A percentile compares a stretch with the other conserved stretches of the same genome.
phyloP scores from a whole-genome alignment of 2,329 filamentous ascomycete genomes.

The Delphinella strobiligena region DNA sequence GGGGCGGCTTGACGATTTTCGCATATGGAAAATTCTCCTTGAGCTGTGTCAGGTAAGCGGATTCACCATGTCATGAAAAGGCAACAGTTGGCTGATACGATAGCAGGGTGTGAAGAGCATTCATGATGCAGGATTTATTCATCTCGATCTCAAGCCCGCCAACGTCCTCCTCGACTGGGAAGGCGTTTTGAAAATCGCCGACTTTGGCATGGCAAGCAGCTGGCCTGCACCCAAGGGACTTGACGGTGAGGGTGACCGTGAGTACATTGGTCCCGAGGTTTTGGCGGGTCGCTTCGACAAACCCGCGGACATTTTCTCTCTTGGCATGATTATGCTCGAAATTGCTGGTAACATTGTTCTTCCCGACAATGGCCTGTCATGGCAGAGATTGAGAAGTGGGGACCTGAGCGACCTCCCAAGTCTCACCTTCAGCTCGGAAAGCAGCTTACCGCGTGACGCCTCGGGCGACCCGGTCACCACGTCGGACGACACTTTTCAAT shows the following conservation, averaged over 20 bases:
- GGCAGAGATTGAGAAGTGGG: slow-evolving; percentile 79
- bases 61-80: too few relatives aligned
- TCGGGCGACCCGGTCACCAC: slow-evolving; percentile 48
- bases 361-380: slow-evolving; percentile 82
- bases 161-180: slow-evolving; percentile 75
- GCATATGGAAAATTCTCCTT: slow-evolving; percentile 95
- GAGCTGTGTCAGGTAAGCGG: slow-evolving; percentile 72
- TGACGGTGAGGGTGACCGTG: slow-evolving; percentile 86
- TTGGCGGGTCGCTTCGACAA: slow-evolving; percentile 78
- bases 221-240: slow-evolving; percentile 68
- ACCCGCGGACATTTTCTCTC: slow-evolving; percentile 83
- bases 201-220: slow-evolving; percentile 69
- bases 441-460: slow-evolving; percentile 59
- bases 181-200: slow-evolving; percentile 71
- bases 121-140: slow-evolving; percentile 75
- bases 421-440: slow-evolving; percentile 67
- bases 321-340: slow-evolving; percentile 89
- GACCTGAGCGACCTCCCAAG: slow-evolving; percentile 83
- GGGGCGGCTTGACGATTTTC: slow-evolving; percentile 86
- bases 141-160: slow-evolving; percentile 74
- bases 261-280: slow-evolving; percentile 92
- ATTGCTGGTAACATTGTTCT: slow-evolving; percentile 88
- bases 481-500: slow-evolving; percentile 7
- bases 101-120: slow-evolving; percentile 74
- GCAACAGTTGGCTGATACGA: slow-evolving; percentile 21